Base-by-base conservation (phyloP, 169 alveolate genomes). In the Condylostoma magnum region DNA sequence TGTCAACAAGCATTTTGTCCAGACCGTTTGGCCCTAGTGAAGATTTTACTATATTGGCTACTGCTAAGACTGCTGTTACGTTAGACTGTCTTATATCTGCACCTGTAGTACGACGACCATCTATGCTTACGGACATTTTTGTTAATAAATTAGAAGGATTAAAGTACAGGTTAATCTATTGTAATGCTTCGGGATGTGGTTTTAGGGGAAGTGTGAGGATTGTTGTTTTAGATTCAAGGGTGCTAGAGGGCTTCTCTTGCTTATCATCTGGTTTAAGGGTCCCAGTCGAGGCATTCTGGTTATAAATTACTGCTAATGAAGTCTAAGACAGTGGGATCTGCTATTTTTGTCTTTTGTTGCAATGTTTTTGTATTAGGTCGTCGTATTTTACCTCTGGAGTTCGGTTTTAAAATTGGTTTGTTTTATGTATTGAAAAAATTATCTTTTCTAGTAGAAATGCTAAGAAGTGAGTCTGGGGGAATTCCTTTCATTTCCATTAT, bases 1-100 rank as follows among this genome's bases (percentile, higher is more conserved):
- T 99, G 72, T 98, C 99, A 56, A 98, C 99, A 33, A 98, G 86
- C 99, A 98, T 98, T 87, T 98, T 98, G 80, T 98, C 99, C 43
- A 98, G 87, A 25, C 99, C 99, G 66, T 97, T 97, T 6, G 99
- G 99, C 28, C 99, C 99, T 71, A 98, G 90, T 18, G 99, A 95
- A 28, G 99, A 91, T 81, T 95, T 96, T 65, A 98, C 93, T 36
- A 98, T 94, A 81, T 98, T 98, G 28, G 99, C 98, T 47, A 98
- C 79, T 30, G 99, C 97, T 89, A 84, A 94, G 44, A 95, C 99
- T 25, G 99, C 99, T 82, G 95, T 93, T 66, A 95, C 99, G 60
- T 87, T 87, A 30, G 94, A 86, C 50, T 87, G 57, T 46, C 94
- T 56, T 60, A 84, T 86, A 66, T 87, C 92, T 34, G 76, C 85